Evolutionary conservation across 1,284 basidiomycete species (phyloP).

Genomic region (Stereum hirsutum): DNA sequence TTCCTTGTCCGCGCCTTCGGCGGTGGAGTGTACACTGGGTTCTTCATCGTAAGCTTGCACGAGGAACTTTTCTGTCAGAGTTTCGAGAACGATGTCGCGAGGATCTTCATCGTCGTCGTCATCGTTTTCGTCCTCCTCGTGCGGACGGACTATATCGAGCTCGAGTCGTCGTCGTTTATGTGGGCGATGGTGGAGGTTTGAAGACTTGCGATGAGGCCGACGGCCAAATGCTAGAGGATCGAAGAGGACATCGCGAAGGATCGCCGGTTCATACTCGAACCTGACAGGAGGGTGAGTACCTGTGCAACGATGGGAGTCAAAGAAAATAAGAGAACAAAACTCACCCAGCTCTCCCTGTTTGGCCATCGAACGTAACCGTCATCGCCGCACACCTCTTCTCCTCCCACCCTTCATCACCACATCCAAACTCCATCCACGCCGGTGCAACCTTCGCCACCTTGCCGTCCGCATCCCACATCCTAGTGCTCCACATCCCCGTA

Average conservation of each 20-base stretch:
- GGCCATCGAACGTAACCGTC: conserved; percentile 35
- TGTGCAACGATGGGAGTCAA: background rate
- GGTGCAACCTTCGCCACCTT: conserved; percentile 2
- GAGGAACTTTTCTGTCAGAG: conserved; percentile 21
- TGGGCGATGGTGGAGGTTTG: too few species aligned
- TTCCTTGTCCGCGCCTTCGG: conserved; percentile 15
- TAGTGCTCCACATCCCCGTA: conserved; percentile 28
- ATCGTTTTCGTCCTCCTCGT: conserved; percentile 2
- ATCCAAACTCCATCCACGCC: conserved; percentile 12
- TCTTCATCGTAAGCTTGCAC: conserved; percentile 15
- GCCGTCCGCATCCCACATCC: conserved; percentile 7
- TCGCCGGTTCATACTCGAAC: conserved; percentile 46
- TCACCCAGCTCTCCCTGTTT: conserved; percentile 38
- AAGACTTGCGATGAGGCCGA: background rate
- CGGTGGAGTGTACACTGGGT: background rate
- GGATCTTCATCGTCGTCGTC: conserved; percentile 2
- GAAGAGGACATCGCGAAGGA: conserved; percentile 7
- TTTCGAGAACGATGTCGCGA: conserved; percentile 22
- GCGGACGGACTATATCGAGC: conserved; percentile 5
- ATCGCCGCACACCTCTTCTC: conserved; percentile 27
- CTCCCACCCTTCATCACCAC: conserved; percentile 16
- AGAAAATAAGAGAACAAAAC: conserved; percentile 11
- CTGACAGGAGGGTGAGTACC: conserved; percentile 20
- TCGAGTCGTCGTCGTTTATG: conserved; percentile 9
- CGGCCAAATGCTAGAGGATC: background rate